Evolutionary conservation across 2,329 filamentous ascomycete genomes (phyloP).

Genomic region (Thielaviopsis euricoi): DNA sequence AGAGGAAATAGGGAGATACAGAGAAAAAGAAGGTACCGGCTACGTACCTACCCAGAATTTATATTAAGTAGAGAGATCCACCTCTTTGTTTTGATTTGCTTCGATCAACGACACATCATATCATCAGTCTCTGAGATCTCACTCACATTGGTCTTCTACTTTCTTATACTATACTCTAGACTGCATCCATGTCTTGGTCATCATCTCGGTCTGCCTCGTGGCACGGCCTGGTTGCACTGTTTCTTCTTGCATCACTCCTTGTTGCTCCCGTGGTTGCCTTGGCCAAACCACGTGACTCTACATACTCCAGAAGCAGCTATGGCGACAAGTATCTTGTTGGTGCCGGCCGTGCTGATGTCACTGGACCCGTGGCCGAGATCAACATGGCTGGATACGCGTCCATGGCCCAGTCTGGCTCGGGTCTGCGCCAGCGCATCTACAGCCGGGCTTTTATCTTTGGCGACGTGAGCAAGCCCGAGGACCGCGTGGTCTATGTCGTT

Average conservation of each 20-base stretch:
- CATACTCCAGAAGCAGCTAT: not conserved
- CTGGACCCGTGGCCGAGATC: conserved; percentile 68
- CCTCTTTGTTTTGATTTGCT: not conserved
- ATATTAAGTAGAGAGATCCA: too few relatives aligned
- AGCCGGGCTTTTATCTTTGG: conserved; percentile 78
- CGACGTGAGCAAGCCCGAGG: conserved; percentile 41
- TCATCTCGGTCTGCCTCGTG: not conserved
- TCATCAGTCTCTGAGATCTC: not conserved
- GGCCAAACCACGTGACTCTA: not conserved
- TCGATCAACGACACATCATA: too few relatives aligned
- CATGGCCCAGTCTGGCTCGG: conserved; percentile 60
- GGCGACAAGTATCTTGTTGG: conserved; percentile 28
- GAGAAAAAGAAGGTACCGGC: too few relatives aligned
- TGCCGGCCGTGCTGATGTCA: conserved; percentile 38
- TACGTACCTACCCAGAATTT: too few relatives aligned
- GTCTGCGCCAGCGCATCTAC: conserved; percentile 70
- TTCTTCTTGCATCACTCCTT: not conserved
- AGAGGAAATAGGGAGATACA: too few relatives aligned
- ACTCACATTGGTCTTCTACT: not conserved
- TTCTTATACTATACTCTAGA: not conserved
- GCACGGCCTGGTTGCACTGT: not conserved
- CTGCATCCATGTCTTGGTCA: not conserved
- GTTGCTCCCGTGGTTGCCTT: not conserved
- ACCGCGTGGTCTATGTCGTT: conserved; percentile 72
- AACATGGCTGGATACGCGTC: conserved; percentile 83